Evolutionary conservation across 306 rosid species (phyloP), one percentile per base, ranked within the genome.

Genomic region (Calophaca sinica): DNA sequence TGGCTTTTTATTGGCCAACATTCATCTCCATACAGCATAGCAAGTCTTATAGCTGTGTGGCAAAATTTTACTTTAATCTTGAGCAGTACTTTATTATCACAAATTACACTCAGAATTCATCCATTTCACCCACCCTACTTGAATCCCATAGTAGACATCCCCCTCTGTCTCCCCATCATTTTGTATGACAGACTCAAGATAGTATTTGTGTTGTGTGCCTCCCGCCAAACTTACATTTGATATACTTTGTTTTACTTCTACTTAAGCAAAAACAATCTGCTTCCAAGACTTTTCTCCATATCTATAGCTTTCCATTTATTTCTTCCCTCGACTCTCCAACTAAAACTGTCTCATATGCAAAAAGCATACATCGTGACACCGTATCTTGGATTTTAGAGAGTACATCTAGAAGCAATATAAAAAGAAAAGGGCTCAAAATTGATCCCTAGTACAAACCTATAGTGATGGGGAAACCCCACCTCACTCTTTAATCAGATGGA

Each of bases 401-500:
- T 6, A 48, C 52, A 4, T 10, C 14, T 10, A 48, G 5, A 48
- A 48, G 5, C 52, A 48, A 48, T 12, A 44, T 7, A 44, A 44
- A 42, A 42, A 44, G 11, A 44, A 7, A 44, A 44, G 49, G 49
- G 49, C 49, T 44, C 49, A 44, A 44, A 44, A 44, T 44, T 44
- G 12, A 44, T 44, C 49, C 49, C 49, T 44, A 44, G 49, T 2
- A 9, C 9, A 44, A 44, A 44, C 49, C 10, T 44, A 9, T 44
- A 48, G 52, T 10, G 6, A 48, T 48, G 52, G 52, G 20, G 3
- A 10, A n/a, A 50, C 3, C 54, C 70, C 38, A 73, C 59, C 65
- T 72, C 9, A 31, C 9, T 39, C 48, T 49, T 36, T 66, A 36
- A 70, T 39, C 35, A 73, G 51, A 52, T 32, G 61, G 71, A 72